Evolutionary conservation across 2,329 filamentous ascomycete species (phyloP), one percentile per base, ranked within the genome.

Genomic region (Calonectria henricotiae): DNA sequence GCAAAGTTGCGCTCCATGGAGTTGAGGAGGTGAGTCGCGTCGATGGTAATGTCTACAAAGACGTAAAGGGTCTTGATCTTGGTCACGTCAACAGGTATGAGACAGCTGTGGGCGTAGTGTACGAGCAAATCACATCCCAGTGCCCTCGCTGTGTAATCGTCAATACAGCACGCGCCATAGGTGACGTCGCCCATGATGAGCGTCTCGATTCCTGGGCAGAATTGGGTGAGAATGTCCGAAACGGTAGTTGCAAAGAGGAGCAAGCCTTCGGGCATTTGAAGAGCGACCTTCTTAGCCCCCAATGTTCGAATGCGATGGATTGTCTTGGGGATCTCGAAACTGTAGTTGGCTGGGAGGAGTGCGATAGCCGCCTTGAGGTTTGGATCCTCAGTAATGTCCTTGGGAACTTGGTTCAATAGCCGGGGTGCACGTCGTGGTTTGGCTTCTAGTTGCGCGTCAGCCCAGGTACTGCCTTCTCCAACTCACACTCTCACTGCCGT

Each of bases 111-210:
- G 1, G 96, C 96, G 80, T 99, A 99, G 84, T 99, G 96, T 1
- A 99, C 94, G 11, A 99, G 87, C 7, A 99, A 86, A 77, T 99
- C 96, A 81, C 96, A 99, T 1, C 95, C 96, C 25, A 99, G 88
- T 0, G 97, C 96, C 51, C 96, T 88, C 1, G 96, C 97, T 0
- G 96, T 99, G 84, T 97, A 99, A 84, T 99, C 96, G 81, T 99
- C 96, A 77, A 99, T 98, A 80, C 96, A 99, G 86, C 96, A 99
- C 25, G 96, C 96, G 73, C 96, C 96, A 81, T 99, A 99, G 1
- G 96, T 99, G 49, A 99, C 96, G 81, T 99, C 96, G 71, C 96
- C 96, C 96, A 99, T 99, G 82, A 99, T 99, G 65, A 98, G 87
- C 2, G 96, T 98, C 81, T 97, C 94, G 46, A 93, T 92, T 1